Base-by-base conservation (phyloP, 2,329 filamentous ascomycete species). In the Ophiosphaerella narmari region DNA sequence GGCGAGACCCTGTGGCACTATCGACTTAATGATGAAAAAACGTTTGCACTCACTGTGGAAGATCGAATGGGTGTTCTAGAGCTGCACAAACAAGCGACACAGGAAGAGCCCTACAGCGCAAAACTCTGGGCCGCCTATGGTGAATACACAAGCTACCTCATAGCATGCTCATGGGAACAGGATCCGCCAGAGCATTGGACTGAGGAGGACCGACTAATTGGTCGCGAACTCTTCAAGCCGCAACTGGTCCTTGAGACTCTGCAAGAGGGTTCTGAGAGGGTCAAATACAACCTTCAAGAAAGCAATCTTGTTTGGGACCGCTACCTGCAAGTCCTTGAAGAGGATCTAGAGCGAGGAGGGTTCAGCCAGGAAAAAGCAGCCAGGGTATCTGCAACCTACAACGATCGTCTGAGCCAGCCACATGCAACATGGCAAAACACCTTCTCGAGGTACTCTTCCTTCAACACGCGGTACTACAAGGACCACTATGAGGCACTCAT, bases 301-400 rank as follows among this genome's bases (percentile, higher is more conserved):
- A 93, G 90, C 66, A 86, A 91, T 67, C 74, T 85, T 48, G 80
- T 94, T 9, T 95, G 90, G 90, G 84, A 92, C 66, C 85, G 86
- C 57, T 93, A 89, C 81, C 80, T 90, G 37, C 84, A 86, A 46
- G 81, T 91, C 39, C 81, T 91, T 68, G 79, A 88, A 69, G 83
- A 89, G 58, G 82, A 89, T 58, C 80, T 92, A 16, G 80, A 74
- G 76, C 81, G 45, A 72, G 83, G 59, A 68, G 83, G 59, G 65
- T 80, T 62, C 40, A 64, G 57, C 75, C 83, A 66, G 78, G 82
- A 70, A 9, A 80, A 80, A 47, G 78, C 90, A 13, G 80, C 83
- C 54, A 83, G 83, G 63, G 82, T 93, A 62, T 85, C 84, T 24
- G 81, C 83, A 41, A 80, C 91, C 37, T 93, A 88, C 71, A 80